Conservation (phyloP, 1,139 yeast genomes). For the Kodamaea plutei region DNA sequence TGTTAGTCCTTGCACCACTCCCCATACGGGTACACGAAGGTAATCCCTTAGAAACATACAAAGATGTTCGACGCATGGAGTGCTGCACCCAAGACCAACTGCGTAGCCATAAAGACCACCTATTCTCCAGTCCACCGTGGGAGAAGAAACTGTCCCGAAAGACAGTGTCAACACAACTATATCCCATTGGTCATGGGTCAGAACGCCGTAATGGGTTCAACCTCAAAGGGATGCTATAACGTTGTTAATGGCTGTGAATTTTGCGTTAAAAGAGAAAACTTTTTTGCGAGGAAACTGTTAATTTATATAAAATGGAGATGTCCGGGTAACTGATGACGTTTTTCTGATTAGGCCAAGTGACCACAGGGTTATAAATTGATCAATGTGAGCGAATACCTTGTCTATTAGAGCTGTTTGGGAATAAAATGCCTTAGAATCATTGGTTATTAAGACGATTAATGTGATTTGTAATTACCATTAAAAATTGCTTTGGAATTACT, state of each 20-base stretch:
- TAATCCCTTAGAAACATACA: constrained; percentile 57
- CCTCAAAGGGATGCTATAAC: constrained; percentile 71
- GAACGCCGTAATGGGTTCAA: constrained; percentile 68
- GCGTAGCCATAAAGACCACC: constrained; percentile 22
- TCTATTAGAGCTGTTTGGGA: too few species aligned
- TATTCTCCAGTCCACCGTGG: constrained; percentile 62
- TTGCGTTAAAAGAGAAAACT: constrained; percentile 47
- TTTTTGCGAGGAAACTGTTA: not conserved
- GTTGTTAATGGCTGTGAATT: constrained; percentile 64
- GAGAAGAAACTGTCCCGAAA: constrained; percentile 15
- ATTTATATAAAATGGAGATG: not conserved
- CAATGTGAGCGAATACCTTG: too few species aligned
- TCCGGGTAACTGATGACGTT: too few species aligned
- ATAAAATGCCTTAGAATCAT: too few species aligned
- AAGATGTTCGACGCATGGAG: constrained; percentile 50
- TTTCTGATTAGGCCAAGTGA: too few species aligned
- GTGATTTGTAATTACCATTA: too few species aligned
- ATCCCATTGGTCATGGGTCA: constrained; percentile 76
- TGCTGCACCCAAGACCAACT: constrained; percentile 83
- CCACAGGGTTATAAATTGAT: too few species aligned
- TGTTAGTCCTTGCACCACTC: constrained; percentile 73
- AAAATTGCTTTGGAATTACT: too few species aligned
- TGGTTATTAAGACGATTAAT: too few species aligned
- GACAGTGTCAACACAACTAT: constrained; percentile 33
- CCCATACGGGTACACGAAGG: constrained; percentile 88